These are phyloP conservation scores for Chaetomiaceae sp. DNA, from an alignment of 2,329 filamentous ascomycete genomes.

Conservation along the genomic window DNA sequence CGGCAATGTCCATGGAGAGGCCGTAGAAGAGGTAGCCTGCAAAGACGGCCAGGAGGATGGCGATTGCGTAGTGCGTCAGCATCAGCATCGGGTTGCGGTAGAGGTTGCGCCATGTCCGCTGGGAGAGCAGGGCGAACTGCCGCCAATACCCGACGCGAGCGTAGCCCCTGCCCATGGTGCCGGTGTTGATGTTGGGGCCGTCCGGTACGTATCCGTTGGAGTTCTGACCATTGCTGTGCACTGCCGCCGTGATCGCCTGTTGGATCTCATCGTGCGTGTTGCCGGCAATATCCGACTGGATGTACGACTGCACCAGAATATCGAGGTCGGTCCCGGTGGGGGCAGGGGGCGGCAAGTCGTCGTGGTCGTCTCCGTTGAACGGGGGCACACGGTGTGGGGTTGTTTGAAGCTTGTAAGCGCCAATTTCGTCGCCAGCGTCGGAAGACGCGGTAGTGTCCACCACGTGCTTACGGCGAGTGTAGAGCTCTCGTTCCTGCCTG, in stretches of 20 bases:
- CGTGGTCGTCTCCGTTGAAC: conserved; percentile 65
- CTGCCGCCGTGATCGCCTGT: conserved; percentile 60
- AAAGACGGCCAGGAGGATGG: conserved; percentile 88
- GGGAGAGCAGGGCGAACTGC: conserved; percentile 86
- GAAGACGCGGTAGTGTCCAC: conserved; percentile 61
- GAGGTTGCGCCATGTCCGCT: conserved; percentile 92
- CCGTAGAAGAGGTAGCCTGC: conserved; percentile 96
- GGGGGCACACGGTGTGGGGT: conserved; percentile 43
- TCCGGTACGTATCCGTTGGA: conserved; percentile 47
- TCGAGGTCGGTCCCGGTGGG: conserved; percentile 73
- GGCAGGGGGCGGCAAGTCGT: conserved; percentile 57
- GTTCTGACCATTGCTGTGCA: conserved; percentile 62
- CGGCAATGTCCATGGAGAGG: conserved; percentile 89
- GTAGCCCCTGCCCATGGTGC: conserved; percentile 72
- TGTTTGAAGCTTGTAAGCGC: conserved; percentile 49
- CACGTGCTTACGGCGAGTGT: conserved; percentile 70
- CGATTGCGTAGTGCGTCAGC: conserved; percentile 97
- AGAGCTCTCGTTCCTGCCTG: conserved; percentile 86
- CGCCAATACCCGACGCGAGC: conserved; percentile 71
- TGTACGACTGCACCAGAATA: conserved; percentile 70
- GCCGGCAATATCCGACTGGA: conserved; percentile 70
- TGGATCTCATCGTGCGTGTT: conserved; percentile 74
- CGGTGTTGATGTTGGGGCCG: conserved; percentile 47
- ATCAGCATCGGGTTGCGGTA: conserved; percentile 98
- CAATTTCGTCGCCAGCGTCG: conserved; percentile 49